Conservation (phyloP, 2,329 filamentous ascomycete genomes). For the Stachybotrys chartarum region DNA sequence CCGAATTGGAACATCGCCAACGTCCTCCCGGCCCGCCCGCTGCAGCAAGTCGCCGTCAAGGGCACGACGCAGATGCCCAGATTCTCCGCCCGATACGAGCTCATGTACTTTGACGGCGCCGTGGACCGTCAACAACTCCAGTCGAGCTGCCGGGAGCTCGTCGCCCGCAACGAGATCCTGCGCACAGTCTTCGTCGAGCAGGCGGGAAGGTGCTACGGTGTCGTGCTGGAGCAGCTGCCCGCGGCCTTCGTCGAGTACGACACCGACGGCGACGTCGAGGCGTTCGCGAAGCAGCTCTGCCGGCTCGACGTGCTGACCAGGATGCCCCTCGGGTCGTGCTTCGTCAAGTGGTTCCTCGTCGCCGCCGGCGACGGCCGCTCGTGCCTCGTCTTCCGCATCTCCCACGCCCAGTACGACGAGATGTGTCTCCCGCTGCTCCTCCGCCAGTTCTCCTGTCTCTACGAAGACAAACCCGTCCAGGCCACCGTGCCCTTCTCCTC, state of each 20-base stretch:
- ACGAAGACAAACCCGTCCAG: constrained; percentile 17
- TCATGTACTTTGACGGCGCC: constrained; percentile 50
- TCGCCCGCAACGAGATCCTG: constrained; percentile 55
- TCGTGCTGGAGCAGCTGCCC: constrained; percentile 49
- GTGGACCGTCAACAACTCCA: constrained; percentile 43
- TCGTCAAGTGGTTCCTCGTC: constrained; percentile 52
- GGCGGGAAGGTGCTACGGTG: constrained; percentile 42
- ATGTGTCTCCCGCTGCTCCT: constrained; percentile 58
- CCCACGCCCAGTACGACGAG: constrained; percentile 64
- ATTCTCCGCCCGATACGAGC: constrained; percentile 56
- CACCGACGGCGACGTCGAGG: constrained; percentile 38
- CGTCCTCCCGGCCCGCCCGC: constrained; percentile 49
- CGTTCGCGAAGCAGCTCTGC: constrained; percentile 47
- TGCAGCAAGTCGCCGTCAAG: constrained; percentile 52
- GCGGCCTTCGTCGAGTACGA: constrained; percentile 45
- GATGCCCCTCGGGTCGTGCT: constrained; percentile 51
- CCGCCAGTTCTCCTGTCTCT: constrained; percentile 48
- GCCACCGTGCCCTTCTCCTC: constrained; percentile 35
- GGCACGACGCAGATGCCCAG: constrained; percentile 51
- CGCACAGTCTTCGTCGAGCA: constrained; percentile 57
- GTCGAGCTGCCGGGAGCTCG: constrained; percentile 44
- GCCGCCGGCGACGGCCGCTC: constrained; percentile 22
- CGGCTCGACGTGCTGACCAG: constrained; percentile 46
- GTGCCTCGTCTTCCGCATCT: constrained; percentile 53
- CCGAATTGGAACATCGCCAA: constrained; percentile 44